Conservation (phyloP, 805 yeast species). For the Yarrowia alimentaria region DNA sequence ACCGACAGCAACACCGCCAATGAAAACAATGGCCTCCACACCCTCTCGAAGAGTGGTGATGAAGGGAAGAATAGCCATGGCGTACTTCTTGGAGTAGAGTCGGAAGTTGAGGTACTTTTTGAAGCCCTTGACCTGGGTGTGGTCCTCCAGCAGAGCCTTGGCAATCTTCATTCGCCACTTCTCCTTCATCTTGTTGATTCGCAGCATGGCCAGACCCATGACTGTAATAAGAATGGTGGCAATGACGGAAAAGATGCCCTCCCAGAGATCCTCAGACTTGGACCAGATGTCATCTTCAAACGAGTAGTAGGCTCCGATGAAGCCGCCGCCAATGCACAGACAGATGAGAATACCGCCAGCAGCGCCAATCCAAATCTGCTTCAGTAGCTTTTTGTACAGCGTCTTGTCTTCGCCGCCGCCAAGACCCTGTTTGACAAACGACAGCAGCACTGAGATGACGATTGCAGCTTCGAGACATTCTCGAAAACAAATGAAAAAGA, state of each 20-base stretch:
- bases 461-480: conserved; percentile 92
- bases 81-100: conserved; percentile 62
- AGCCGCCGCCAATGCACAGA: conserved; percentile 83
- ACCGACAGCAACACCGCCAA: conserved; percentile 89
- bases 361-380: conserved; percentile 88
- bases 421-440: conserved; percentile 83
- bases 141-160: conserved; percentile 78
- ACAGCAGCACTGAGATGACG: conserved; percentile 84
- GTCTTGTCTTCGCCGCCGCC: conserved; percentile 33
- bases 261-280: conserved; percentile 90
- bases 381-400: conserved; percentile 60
- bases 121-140: conserved; percentile 43
- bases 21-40: conserved; percentile 91
- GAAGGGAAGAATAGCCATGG: conserved; percentile 86
- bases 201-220: conserved; percentile 96
- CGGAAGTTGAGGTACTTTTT: conserved; percentile 47
- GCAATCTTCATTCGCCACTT: conserved; percentile 98
- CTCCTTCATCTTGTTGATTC: conserved; percentile 92
- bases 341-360: conserved; percentile 70
- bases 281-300: conserved; percentile 83
- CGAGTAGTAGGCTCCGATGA: conserved; percentile 89
- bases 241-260: conserved; percentile 87
- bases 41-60: conserved; percentile 95
- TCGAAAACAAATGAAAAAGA: conserved; percentile 89
- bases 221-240: conserved; percentile 89